Evolutionary conservation across 2,329 filamentous ascomycete species (phyloP), one percentile per base, ranked within the genome.

Genomic region (Hypoxylon sp.): DNA sequence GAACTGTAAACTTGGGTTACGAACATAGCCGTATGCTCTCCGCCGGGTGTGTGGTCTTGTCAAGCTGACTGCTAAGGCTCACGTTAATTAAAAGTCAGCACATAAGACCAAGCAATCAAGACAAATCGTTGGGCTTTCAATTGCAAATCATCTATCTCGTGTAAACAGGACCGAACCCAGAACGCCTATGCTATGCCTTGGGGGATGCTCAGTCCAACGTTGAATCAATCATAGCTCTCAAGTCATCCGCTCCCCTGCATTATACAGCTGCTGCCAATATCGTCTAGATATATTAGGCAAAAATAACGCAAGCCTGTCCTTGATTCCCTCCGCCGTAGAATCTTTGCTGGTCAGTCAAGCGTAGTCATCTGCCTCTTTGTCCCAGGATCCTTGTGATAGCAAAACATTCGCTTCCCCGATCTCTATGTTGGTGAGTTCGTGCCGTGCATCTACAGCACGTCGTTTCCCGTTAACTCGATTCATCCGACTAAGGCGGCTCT

Each of bases 111-210:
- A 26, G 24, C 24, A 22, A 51, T 51, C 24, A 24, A 64, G 26
- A 33, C 42, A 30, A 56, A 58, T 53, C 26, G 46, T 56, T 36
- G 30, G 42, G 28, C 53, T 55, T 28, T 61, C 22, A 22, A 8
- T 42, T 51, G 49, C 6, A 56, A 51, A 50, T 49, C 16, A 48
- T 54, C 24, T 42, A 58, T 55, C 49, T 42, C 46, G 28, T 42
- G 58, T 59, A 51, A 70, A 64, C 54, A 59, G 65, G 60, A 63
- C 33, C 45, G 62, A 63, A 67, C n/a, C 65, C 58, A 58, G 62
- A 74, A 77, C 77, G 76, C 77, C 77, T 60, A 68, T 77, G 75
- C 77, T 75, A 78, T 78, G 75, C 75, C 68, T 63, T 61, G 53
- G 54, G 64, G 45, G 53, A 40, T 52, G 44, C 33, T 45, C 24